Evolutionary conservation across 164 flowering plant genomes (phyloP).

Genomic region (Saururus chinensis): DNA sequence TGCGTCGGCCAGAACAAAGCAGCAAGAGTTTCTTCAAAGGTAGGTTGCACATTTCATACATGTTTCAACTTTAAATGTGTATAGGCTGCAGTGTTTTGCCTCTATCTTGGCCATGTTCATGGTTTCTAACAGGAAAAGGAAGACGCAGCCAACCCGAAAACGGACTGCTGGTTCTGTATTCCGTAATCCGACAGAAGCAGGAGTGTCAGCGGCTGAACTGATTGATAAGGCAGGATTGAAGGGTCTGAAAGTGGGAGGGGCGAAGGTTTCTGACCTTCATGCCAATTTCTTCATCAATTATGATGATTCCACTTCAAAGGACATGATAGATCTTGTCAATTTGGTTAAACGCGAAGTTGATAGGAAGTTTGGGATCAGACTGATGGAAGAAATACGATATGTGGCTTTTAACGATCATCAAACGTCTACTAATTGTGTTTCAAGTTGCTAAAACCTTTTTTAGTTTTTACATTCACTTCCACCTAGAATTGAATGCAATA

Average conservation of each 20-base stretch:
- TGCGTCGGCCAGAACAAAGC: conserved; percentile 17
- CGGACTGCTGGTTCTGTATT: conserved; percentile 41
- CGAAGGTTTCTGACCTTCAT: conserved; percentile 32
- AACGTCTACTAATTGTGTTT: too few relatives aligned
- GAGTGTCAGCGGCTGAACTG: conserved; percentile 30
- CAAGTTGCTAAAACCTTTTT: too few relatives aligned
- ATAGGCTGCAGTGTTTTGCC: too few relatives aligned
- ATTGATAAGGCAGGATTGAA: conserved; percentile 43
- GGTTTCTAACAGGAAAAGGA: conserved; percentile 20
- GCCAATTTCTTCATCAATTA: conserved; percentile 41
- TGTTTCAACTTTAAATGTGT: too few relatives aligned
- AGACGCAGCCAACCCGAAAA: conserved; percentile 27
- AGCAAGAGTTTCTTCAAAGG: conserved; percentile 26
- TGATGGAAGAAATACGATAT: conserved; percentile 25
- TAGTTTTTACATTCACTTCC: too few relatives aligned
- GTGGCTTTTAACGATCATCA: conserved; percentile 6
- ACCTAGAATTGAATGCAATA: too few relatives aligned
- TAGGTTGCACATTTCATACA: not conserved
- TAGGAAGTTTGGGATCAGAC: conserved; percentile 24
- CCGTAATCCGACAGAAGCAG: conserved; percentile 24
- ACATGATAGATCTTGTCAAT: conserved; percentile 36
- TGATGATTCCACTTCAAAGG: conserved; percentile 28
- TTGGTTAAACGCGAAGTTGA: conserved; percentile 26
- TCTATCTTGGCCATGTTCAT: too few relatives aligned
- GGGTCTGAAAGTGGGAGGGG: conserved; percentile 33